These are phyloP conservation scores for Leishmania braziliensis DNA, from an alignment of 208 protist species.

Conservation along the genomic window DNA sequence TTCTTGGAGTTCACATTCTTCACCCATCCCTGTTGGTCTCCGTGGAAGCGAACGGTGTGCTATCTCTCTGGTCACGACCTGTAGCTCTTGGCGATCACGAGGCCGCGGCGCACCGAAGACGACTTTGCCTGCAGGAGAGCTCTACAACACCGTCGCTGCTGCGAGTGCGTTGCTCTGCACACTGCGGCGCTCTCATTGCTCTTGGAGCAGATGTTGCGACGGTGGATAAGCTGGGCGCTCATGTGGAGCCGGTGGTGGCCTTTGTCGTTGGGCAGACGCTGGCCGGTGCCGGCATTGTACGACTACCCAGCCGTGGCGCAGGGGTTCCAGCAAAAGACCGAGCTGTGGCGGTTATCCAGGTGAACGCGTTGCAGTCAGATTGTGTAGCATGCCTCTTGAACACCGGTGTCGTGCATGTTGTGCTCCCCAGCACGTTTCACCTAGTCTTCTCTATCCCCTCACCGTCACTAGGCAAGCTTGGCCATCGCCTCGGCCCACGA, in stretches of 20 bases:
- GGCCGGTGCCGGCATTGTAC: slow-evolving; percentile 33
- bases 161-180: slow-evolving; percentile 26
- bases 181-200: slow-evolving; percentile 27
- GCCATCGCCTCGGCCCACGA: not conserved
- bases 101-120: not conserved
- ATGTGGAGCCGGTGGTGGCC: slow-evolving; percentile 33
- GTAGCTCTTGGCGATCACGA: not conserved
- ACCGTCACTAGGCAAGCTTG: not conserved
- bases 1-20: slow-evolving; percentile 28
- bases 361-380: slow-evolving; percentile 24
- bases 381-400: slow-evolving; percentile 31
- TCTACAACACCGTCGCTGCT: slow-evolving; percentile 18
- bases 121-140: slow-evolving; percentile 6
- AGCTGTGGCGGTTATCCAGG: slow-evolving; percentile 4
- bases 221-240: not conserved
- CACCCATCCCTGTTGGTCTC: slow-evolving; percentile 19
- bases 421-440: slow-evolving; percentile 32
- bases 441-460: slow-evolving; percentile 28
- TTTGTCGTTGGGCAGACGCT: slow-evolving; percentile 36
- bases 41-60: slow-evolving; percentile 40
- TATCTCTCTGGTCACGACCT: slow-evolving; percentile 33
- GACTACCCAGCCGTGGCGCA: slow-evolving; percentile 13
- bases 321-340: not conserved
- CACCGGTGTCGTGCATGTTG: slow-evolving; percentile 27
- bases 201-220: slow-evolving; percentile 32